Base-by-base conservation (phyloP, 495 filamentous ascomycete genomes). In the Penicillium coffeae region DNA sequence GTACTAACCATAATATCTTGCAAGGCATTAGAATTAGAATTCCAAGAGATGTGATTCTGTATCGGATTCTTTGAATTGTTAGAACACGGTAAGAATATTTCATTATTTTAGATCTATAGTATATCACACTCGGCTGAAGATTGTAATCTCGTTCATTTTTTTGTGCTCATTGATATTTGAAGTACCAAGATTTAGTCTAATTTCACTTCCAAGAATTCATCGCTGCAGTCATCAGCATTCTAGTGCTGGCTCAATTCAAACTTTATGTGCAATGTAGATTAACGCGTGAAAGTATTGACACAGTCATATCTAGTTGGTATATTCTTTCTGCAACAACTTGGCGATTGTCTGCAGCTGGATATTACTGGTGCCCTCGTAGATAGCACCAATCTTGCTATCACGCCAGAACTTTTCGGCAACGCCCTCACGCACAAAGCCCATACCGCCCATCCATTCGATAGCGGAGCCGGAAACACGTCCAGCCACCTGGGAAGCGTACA, bases 381-480 rank as follows among this genome's bases (percentile, higher is more conserved):
- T 97, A 38, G 89, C 90, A 1, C 93, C 93, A 63, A 99, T 99
- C 83, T 96, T 99, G 74, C 88, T 92, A 66, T 99, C 93, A 18
- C 93, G 79, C 77, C 85, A 99, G 74, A 86, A 94, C 82, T 99
- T 99, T 84, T 99, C 93, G 3, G 94, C 93, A 51, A 96, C 82
- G 2, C 93, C 93, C 66, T 99, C 93, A 34, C 93, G 76, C 32
- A 97, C 93, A 58, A 99, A 99, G 7, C 82, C 83, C 93, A 96
- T 96, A 42, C 93, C 93, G 27, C 93, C 93, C 92, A 96, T 96
- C 93, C 94, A 97, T 71, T 97, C 93, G 14, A 99, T 81, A 2
- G 91, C 93, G 9, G 83, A 81, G 8, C 90, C 84, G 42, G 87
- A 86, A 16, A 97, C 92, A 42, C 82, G 81, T 13, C 88, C 88